phyloP scores from a whole-genome alignment of 345 rosid genomes.

The Raphanus sativus region DNA sequence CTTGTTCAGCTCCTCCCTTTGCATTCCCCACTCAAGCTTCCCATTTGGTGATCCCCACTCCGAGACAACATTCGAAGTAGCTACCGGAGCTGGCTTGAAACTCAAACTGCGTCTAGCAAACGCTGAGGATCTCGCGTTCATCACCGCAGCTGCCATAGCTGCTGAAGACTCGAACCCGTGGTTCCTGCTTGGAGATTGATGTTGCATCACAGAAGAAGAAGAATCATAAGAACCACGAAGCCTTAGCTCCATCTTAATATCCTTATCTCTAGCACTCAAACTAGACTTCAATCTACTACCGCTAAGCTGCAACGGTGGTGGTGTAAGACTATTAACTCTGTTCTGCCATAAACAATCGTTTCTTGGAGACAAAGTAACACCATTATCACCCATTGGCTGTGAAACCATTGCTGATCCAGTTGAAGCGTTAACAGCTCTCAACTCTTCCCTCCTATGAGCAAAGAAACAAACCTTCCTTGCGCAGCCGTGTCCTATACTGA shows the following conservation, averaged over 20 bases:
- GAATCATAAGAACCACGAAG: slow-evolving; percentile 38
- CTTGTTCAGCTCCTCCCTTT: no score
- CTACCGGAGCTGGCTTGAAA: slow-evolving; percentile 53
- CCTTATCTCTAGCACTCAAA: slow-evolving; percentile 74
- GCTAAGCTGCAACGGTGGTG: slow-evolving; percentile 71
- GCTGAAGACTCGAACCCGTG: slow-evolving; percentile 81
- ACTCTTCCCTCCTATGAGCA: slow-evolving; percentile 82
- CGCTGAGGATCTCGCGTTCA: slow-evolving; percentile 91
- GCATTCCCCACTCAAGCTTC: slow-evolving; percentile 92
- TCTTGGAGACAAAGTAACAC: slow-evolving; percentile 69
- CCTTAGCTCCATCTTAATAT: slow-evolving; percentile 68
- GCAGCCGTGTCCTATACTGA: slow-evolving; percentile 88
- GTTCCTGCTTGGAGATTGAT: slow-evolving; percentile 55
- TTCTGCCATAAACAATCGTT: slow-evolving; percentile 73
- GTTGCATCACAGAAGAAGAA: slow-evolving; percentile 29
- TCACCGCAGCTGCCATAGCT: slow-evolving; percentile 82
- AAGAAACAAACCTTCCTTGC: slow-evolving; percentile 93
- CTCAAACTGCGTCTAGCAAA: slow-evolving; percentile 89
- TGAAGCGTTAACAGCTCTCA: slow-evolving; percentile 84
- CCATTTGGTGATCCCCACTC: slow-evolving; percentile 85
- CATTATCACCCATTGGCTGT: slow-evolving; percentile 48
- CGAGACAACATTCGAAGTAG: slow-evolving; percentile 56
- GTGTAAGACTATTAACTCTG: slow-evolving; percentile 55
- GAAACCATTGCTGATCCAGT: slow-evolving; percentile 96
- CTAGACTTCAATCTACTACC: slow-evolving; percentile 84